Conservation (phyloP, 306 rosid genomes). For the Vicia sativa region DNA sequence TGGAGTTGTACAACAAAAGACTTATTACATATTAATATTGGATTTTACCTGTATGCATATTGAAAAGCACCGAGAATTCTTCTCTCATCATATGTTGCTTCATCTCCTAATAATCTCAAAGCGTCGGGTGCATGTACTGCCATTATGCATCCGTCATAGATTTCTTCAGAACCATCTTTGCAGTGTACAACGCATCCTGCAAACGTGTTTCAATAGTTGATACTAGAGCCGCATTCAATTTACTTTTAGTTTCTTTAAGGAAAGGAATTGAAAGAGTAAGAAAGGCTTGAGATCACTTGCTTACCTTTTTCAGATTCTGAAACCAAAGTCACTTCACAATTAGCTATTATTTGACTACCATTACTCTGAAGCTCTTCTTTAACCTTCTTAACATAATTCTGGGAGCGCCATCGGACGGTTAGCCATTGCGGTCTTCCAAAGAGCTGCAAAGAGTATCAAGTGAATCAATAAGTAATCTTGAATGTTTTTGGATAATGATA, state of each 20-base stretch:
- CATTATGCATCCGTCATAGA: constrained; percentile 63
- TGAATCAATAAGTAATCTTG: constrained; percentile 17
- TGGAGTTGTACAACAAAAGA: constrained; percentile 33
- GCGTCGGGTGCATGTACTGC: constrained; percentile 91
- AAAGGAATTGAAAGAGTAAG: constrained; percentile 9
- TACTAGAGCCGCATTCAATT: not conserved
- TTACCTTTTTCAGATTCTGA: constrained; percentile 65
- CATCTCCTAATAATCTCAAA: constrained; percentile 68
- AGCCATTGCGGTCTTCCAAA: constrained; percentile 95
- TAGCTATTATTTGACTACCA: constrained; percentile 61
- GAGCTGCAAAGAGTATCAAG: constrained; percentile 53
- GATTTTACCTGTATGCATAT: constrained; percentile 71
- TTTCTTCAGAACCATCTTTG: constrained; percentile 66
- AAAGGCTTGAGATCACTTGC: constrained; percentile 3
- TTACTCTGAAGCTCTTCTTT: constrained; percentile 65
- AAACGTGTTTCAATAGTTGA: constrained; percentile 21
- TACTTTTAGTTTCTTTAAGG: constrained; percentile 5
- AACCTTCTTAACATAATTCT: constrained; percentile 71
- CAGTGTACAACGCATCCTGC: constrained; percentile 64
- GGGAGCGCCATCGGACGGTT: constrained; percentile 76
- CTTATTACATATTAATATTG: not conserved
- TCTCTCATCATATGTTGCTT: constrained; percentile 68
- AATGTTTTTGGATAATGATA: not conserved
- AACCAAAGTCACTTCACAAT: constrained; percentile 56
- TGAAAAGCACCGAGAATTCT: constrained; percentile 97